phyloP scores from a whole-genome alignment of 768 basidiomycete genomes.

The Trametes sanguinea region DNA sequence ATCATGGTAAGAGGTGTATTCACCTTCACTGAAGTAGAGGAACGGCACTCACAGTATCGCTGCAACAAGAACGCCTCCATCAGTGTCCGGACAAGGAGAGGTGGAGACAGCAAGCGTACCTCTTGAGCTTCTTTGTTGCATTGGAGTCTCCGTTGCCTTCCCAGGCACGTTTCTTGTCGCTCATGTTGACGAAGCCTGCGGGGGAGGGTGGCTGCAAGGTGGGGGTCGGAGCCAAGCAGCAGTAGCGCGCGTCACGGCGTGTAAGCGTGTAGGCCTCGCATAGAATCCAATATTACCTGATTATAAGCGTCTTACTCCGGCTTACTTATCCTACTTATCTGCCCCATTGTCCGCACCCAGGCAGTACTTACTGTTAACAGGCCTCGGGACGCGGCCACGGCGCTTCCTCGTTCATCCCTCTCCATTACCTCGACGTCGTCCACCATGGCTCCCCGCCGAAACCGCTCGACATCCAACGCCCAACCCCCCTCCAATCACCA shows the following conservation, averaged over 20 bases:
- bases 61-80: conserved; percentile 35
- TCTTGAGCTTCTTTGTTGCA: conserved; percentile 63
- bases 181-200: conserved; percentile 44
- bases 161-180: conserved; percentile 62
- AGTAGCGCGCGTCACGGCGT: background rate
- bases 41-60: conserved; percentile 71
- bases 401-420: conserved; percentile 1
- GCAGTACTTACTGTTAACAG: no score
- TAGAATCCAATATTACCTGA: no score
- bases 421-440: background rate
- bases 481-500: conserved; percentile 2
- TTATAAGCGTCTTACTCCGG: no score
- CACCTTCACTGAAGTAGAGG: conserved; percentile 57
- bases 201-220: background rate
- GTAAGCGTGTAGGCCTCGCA: background rate
- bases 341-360: no score
- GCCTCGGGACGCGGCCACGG: background rate
- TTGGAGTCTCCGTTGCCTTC: conserved; percentile 55
- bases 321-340: no score
- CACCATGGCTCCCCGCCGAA: conserved; percentile 31
- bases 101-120: conserved; percentile 43
- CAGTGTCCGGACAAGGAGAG: conserved; percentile 23
- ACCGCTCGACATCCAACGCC: conserved; percentile 29
- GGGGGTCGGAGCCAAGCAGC: conserved; percentile 9
- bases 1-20: conserved; percentile 55